Evolutionary conservation across 2,329 filamentous ascomycete species (phyloP).

Genomic region (Xylariomycetidae sp.): DNA sequence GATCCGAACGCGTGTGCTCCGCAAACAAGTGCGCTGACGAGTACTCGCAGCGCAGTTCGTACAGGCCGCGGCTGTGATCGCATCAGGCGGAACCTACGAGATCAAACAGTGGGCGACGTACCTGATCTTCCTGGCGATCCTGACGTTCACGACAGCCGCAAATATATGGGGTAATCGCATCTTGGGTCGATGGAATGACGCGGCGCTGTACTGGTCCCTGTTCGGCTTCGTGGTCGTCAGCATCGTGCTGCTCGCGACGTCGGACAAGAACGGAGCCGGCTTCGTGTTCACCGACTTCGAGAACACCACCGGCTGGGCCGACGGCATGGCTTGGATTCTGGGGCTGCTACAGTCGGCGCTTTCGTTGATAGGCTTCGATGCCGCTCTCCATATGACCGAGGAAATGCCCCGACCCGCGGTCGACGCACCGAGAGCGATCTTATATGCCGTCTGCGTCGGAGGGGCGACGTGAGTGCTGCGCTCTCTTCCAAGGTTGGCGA

Average conservation of each 20-base stretch:
- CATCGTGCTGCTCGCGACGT: slow-evolving; percentile 35
- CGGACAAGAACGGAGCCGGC: slow-evolving; percentile 32
- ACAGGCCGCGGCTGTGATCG: slow-evolving; percentile 34
- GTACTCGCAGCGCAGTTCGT: slow-evolving; percentile 33
- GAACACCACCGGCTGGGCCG: slow-evolving; percentile 40
- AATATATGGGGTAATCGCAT: slow-evolving; percentile 37
- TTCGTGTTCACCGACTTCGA: slow-evolving; percentile 38
- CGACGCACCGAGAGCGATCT: slow-evolving; percentile 36
- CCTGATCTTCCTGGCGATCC: slow-evolving; percentile 34
- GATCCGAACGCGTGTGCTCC: slow-evolving; percentile 1
- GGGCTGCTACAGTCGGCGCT: slow-evolving; percentile 36
- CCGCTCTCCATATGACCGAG: slow-evolving; percentile 38
- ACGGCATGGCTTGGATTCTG: slow-evolving; percentile 41
- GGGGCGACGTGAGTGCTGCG: slow-evolving; percentile 32
- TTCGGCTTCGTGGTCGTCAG: slow-evolving; percentile 36
- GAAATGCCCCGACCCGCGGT: slow-evolving; percentile 37
- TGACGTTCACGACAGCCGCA: slow-evolving; percentile 30
- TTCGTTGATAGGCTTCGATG: slow-evolving; percentile 38
- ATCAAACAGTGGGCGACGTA: slow-evolving; percentile 35
- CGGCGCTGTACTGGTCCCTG: slow-evolving; percentile 37
- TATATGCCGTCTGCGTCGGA: slow-evolving; percentile 36
- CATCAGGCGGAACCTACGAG: slow-evolving; percentile 30
- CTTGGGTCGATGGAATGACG: slow-evolving; percentile 35
- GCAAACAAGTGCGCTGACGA: neutral
- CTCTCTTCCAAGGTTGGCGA: neutral